Evolutionary conservation across 2,329 filamentous ascomycete genomes (phyloP).

Genomic region (Fusarium oligoseptatum): DNA sequence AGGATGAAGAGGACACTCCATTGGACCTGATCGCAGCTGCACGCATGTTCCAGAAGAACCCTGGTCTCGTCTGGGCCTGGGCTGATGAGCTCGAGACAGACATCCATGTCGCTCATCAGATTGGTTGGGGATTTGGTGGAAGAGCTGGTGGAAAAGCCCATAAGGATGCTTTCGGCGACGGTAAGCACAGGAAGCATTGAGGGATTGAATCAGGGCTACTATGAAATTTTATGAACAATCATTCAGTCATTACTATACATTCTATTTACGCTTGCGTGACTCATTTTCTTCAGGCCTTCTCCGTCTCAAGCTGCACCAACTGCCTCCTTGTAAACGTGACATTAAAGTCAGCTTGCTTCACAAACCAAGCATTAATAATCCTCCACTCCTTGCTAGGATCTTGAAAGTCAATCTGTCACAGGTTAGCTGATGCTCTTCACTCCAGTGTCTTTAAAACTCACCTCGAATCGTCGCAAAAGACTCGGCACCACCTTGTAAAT

Average conservation of each 20-base stretch:
- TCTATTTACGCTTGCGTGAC: not conserved
- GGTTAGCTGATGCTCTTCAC: not conserved
- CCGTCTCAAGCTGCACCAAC: slow-evolving; percentile 54
- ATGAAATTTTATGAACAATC: not conserved
- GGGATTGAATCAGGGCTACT: not conserved
- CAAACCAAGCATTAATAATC: slow-evolving; percentile 73
- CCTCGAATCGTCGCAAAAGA: slow-evolving; percentile 43
- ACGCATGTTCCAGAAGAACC: slow-evolving; percentile 70
- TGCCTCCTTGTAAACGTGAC: slow-evolving; percentile 59
- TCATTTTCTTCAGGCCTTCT: slow-evolving; percentile 20
- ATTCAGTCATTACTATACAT: not conserved
- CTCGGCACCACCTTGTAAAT: slow-evolving; percentile 73
- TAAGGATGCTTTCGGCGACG: slow-evolving; percentile 3
- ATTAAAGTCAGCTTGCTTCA: slow-evolving; percentile 70
- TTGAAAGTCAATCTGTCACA: slow-evolving; percentile 63
- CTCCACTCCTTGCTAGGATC: slow-evolving; percentile 69
- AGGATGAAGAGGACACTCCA: slow-evolving; percentile 52
- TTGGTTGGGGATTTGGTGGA: slow-evolving; percentile 67
- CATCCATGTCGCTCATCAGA: slow-evolving; percentile 65
- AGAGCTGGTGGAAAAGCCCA: slow-evolving; percentile 33
- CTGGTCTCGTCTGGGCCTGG: slow-evolving; percentile 67
- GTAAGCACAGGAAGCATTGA: not conserved
- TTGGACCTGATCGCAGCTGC: slow-evolving; percentile 65
- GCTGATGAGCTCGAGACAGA: slow-evolving; percentile 65
- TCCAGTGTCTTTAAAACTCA: not conserved